Conservation (phyloP, 805 yeast species). For the Hanseniaspora clermontiae region DNA sequence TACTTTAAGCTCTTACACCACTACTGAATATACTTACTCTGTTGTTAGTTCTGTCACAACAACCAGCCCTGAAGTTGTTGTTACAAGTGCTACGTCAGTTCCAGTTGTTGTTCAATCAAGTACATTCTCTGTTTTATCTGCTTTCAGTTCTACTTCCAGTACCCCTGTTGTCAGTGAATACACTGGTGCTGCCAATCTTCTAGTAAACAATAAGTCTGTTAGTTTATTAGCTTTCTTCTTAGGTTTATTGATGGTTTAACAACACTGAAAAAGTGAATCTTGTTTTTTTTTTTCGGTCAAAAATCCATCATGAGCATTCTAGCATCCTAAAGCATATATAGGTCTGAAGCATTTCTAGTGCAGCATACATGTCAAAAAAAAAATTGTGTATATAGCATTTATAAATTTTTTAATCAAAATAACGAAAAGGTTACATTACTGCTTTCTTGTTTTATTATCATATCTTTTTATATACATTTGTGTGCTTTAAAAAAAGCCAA, state of each 20-base stretch:
- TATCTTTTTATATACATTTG: not conserved
- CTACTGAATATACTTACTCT: not conserved
- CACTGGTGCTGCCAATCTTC: constrained; percentile 4
- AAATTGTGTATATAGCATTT: not conserved
- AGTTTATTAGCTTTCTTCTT: not conserved
- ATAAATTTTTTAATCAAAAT: not conserved
- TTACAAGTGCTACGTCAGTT: not conserved
- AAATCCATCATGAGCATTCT: not conserved
- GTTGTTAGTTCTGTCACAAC: not conserved
- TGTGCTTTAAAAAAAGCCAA: not conserved
- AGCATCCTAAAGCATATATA: not conserved
- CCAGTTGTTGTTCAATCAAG: not conserved
- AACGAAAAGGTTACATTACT: not conserved
- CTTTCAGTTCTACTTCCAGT: constrained; percentile 2
- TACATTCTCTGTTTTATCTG: constrained; percentile 20
- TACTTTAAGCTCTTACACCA: not conserved
- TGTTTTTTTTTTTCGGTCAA: no score
- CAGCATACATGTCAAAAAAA: no score
- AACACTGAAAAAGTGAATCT: not conserved
- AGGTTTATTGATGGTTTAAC: not conserved
- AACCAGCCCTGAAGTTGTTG: not conserved
- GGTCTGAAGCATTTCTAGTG: no score
- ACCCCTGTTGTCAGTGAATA: not conserved
- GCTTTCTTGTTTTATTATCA: not conserved
- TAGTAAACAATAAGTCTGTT: not conserved